Evolutionary conservation across 768 basidiomycete species (phyloP).

Genomic region (Vararia minispora): DNA sequence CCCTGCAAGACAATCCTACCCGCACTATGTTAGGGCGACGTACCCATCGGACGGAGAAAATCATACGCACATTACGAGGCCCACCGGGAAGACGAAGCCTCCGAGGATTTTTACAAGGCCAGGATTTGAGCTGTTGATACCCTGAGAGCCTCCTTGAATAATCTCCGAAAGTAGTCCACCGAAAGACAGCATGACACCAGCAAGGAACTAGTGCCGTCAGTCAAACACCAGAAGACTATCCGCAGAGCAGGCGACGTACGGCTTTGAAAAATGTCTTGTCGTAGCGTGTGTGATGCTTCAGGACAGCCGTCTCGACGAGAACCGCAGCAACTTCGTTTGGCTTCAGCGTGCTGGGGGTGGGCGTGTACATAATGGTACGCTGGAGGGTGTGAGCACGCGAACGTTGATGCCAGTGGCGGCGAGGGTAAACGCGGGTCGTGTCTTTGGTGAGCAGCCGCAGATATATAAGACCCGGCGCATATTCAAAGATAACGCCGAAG

Average conservation of each 20-base stretch:
- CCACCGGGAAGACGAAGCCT: slow-evolving; percentile 66
- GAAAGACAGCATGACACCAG: slow-evolving; percentile 66
- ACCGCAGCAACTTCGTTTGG: slow-evolving; percentile 46
- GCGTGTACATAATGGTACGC: too few species aligned
- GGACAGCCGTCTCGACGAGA: slow-evolving; percentile 45
- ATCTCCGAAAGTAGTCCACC: slow-evolving; percentile 56
- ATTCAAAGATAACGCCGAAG: too few species aligned
- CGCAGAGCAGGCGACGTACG: slow-evolving; percentile 27
- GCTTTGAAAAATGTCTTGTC: slow-evolving; percentile 59
- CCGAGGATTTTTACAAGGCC: slow-evolving; percentile 56
- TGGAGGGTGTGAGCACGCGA: too few species aligned
- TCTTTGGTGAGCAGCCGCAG: too few species aligned
- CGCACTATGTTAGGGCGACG: background rate
- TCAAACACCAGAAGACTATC: background rate
- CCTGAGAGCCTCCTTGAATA: slow-evolving; percentile 45
- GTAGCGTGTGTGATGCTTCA: slow-evolving; percentile 53
- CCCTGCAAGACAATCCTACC: slow-evolving; percentile 63
- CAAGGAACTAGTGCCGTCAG: slow-evolving; percentile 37
- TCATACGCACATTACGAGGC: slow-evolving; percentile 54
- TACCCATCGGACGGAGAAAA: too few species aligned
- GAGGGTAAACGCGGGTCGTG: too few species aligned
- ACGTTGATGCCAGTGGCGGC: too few species aligned
- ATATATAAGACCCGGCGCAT: too few species aligned
- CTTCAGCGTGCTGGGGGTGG: slow-evolving; percentile 35
- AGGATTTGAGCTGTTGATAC: slow-evolving; percentile 41